phyloP scores from a whole-genome alignment of 164 flowering plant species.

The Cinnamomum chago region DNA sequence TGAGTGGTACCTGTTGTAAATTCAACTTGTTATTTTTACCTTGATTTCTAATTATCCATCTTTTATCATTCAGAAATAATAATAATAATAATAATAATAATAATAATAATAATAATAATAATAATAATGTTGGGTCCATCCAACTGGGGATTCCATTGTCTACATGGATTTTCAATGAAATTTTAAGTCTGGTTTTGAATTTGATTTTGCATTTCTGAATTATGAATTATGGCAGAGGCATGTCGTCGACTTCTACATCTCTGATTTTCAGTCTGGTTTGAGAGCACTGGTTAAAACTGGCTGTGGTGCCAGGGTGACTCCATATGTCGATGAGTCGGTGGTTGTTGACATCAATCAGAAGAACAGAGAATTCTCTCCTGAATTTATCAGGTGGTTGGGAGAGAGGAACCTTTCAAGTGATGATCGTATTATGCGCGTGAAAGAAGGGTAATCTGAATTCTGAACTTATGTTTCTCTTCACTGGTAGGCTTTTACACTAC shows the following conservation, averaged over 20 bases:
- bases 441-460: slow-evolving; percentile 71
- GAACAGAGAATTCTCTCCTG: slow-evolving; percentile 72
- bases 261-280: slow-evolving; percentile 90
- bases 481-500: too few species aligned
- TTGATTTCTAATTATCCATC: too few species aligned
- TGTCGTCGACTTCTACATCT: slow-evolving; percentile 83
- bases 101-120: too few species aligned
- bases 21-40: too few species aligned
- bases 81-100: too few species aligned
- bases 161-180: too few species aligned
- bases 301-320: slow-evolving; percentile 77
- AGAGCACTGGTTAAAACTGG: slow-evolving; percentile 93
- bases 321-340: slow-evolving; percentile 84
- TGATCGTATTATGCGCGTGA: slow-evolving; percentile 84
- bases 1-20: too few species aligned
- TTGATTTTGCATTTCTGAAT: background rate
- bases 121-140: too few species aligned
- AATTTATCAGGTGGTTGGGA: slow-evolving; percentile 76
- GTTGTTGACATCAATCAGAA: slow-evolving; percentile 70
- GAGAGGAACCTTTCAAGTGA: slow-evolving; percentile 88
- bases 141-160: too few species aligned
- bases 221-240: slow-evolving; percentile 49
- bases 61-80: too few species aligned
- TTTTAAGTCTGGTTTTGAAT: background rate
- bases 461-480: too few species aligned